A percentile compares a stretch with the other conserved stretches of the same genome.
phyloP scores from a whole-genome alignment of 2,329 filamentous ascomycete species.

The Talaromyces verruculosus region DNA sequence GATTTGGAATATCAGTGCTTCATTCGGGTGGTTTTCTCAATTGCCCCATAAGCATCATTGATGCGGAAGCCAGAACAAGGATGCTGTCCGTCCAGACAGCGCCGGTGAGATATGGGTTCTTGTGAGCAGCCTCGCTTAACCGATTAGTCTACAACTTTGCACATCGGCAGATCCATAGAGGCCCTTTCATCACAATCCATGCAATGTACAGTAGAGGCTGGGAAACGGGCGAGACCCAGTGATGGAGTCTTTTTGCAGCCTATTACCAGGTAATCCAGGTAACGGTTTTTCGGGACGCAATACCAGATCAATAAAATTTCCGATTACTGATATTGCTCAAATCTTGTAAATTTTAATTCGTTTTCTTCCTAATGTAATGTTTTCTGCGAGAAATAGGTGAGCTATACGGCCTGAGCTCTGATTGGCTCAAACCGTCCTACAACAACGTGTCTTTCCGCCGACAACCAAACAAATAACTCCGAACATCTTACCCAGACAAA shows the following conservation, averaged over 20 bases:
- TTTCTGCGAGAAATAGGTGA: neutral
- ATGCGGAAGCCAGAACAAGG: neutral
- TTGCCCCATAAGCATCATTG: neutral
- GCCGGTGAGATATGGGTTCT: neutral
- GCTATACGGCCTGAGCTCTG: slow-evolving; percentile 1
- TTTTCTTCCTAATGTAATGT: neutral
- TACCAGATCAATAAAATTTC: neutral
- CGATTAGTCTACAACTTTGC: neutral
- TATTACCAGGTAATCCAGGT: neutral
- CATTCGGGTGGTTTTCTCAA: neutral
- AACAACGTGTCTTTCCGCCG: slow-evolving; percentile 10
- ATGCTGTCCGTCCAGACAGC: neutral
- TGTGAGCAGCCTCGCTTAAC: neutral
- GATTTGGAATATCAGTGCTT: neutral
- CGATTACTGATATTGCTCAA: neutral
- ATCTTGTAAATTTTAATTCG: neutral
- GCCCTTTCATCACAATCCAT: neutral
- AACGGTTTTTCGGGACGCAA: neutral
- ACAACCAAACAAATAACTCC: neutral
- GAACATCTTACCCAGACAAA: neutral
- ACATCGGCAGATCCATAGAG: neutral
- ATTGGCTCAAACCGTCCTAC: slow-evolving; percentile 5
- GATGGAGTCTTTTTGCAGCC: neutral
- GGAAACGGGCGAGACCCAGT: neutral
- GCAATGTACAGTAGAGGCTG: neutral